These are phyloP conservation scores for Colletotrichum costaricense DNA, from an alignment of 2,329 filamentous ascomycete genomes.

Conservation along the genomic window DNA sequence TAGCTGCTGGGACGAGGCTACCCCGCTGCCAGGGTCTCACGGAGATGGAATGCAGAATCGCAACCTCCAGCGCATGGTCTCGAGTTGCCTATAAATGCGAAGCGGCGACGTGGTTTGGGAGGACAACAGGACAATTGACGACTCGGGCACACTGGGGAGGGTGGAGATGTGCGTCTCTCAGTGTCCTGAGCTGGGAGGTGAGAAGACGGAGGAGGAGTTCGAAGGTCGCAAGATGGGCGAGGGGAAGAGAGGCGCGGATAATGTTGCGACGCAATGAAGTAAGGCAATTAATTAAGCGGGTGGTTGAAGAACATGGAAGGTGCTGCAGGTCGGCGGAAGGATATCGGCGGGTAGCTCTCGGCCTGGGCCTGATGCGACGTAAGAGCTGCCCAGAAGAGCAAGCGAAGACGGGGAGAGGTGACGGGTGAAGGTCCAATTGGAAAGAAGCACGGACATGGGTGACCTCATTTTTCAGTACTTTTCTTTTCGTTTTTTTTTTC, in stretches of 20 bases:
- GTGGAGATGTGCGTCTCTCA: not conserved
- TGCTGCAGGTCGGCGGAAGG: slow-evolving; percentile 14
- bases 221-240: not conserved
- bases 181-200: not conserved
- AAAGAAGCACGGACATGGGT: slow-evolving; percentile 20
- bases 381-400: not conserved
- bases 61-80: slow-evolving; percentile 33
- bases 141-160: not conserved
- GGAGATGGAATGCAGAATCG: slow-evolving; percentile 34
- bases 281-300: not conserved
- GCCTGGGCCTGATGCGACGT: not conserved
- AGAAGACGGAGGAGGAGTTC: not conserved
- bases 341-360: not conserved
- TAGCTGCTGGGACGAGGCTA: slow-evolving; percentile 32
- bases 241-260: not conserved
- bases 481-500: too few species aligned
- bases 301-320: not conserved
- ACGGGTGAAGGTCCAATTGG: not conserved
- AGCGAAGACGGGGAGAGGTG: not conserved
- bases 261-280: not conserved
- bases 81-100: not conserved
- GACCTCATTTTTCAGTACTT: slow-evolving; percentile 24
- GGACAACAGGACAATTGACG: not conserved
- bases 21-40: slow-evolving; percentile 36
- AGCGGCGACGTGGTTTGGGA: not conserved